Evolutionary conservation across 2,329 filamentous ascomycete species (phyloP), one percentile per base, ranked within the genome.

Genomic region (Ophiocordyceps australis): DNA sequence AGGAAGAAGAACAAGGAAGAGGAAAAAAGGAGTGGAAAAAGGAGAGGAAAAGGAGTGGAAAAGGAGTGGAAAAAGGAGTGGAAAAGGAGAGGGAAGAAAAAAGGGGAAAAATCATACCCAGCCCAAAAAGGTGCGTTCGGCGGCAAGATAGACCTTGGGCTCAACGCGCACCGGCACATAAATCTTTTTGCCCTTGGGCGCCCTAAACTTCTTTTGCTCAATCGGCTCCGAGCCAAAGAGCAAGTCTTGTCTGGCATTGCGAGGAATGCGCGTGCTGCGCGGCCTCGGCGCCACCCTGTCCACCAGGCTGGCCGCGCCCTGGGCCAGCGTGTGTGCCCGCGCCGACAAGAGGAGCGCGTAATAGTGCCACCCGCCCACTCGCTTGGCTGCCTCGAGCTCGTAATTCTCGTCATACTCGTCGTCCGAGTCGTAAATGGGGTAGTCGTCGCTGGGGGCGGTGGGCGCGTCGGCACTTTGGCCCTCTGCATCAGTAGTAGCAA

Each of bases 101-200:
- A 12, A 29, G 11, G 17, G 10, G 15, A 15, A 55, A n/a, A n/a
- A n/a, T n/a, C 70, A 56, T 54, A 78, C 74, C 83, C 89, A 98
- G 34, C 82, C 80, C 30, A 98, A 65, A 54, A 94, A 98, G 1
- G 89, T 98, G 35, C 89, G 71, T 52, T 98, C 89, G 1, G 83
- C 85, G 14, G 89, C 89, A 46, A 98, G 93, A 50, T 83, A 93
- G 26, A 98, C 89, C 55, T 98, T 98, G 18, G 89, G 89, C 51
- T 98, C 89, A 18, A 98, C 85, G 25, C 89, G 74, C 28, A 95
- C 76, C 10, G 86, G 86, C 14, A 98, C 89, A 42, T 95, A 86
- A 31, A 98, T 95, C 49, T 80, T 80, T 68, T 85, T 86, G 28
- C 79, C 79, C 47, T 70, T 74, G 9, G 79, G 79, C 7, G 79